phyloP scores from a whole-genome alignment of 2,329 filamentous ascomycete genomes.

The Hyphodiscus sp. region DNA sequence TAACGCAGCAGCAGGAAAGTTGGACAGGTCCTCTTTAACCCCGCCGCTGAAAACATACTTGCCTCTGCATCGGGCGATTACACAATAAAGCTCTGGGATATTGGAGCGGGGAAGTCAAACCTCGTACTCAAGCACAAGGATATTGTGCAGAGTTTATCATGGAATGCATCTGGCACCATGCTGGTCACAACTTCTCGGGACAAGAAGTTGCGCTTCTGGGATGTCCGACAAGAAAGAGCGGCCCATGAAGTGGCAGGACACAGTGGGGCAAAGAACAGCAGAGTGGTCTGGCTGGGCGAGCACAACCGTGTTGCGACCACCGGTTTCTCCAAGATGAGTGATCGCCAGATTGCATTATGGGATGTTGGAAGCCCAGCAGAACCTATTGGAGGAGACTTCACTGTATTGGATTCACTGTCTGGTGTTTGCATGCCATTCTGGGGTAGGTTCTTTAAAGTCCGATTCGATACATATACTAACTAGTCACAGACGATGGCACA shows the following conservation, averaged over 20 bases:
- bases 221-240: constrained; percentile 85
- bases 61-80: constrained; percentile 94
- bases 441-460: constrained; percentile 46
- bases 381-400: constrained; percentile 78
- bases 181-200: constrained; percentile 91
- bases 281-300: constrained; percentile 94
- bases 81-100: constrained; percentile 93
- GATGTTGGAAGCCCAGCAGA: constrained; percentile 74
- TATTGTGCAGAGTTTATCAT: constrained; percentile 91
- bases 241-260: constrained; percentile 82
- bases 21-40: constrained; percentile 96
- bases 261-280: constrained; percentile 92
- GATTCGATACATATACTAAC: constrained; percentile 21
- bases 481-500: constrained; percentile 67
- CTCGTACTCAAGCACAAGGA: constrained; percentile 79
- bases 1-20: constrained; percentile 64
- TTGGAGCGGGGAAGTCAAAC: constrained; percentile 68
- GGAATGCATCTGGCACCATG: constrained; percentile 83
- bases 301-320: constrained; percentile 94
- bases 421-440: constrained; percentile 99
- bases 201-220: constrained; percentile 98
- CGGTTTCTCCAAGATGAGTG: constrained; percentile 97
- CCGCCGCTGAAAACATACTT: constrained; percentile 88
- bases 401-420: constrained; percentile 87
- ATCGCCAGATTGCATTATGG: constrained; percentile 93